Conservation (phyloP, 345 rosid genomes). For the Lenwebbia sp. region DNA sequence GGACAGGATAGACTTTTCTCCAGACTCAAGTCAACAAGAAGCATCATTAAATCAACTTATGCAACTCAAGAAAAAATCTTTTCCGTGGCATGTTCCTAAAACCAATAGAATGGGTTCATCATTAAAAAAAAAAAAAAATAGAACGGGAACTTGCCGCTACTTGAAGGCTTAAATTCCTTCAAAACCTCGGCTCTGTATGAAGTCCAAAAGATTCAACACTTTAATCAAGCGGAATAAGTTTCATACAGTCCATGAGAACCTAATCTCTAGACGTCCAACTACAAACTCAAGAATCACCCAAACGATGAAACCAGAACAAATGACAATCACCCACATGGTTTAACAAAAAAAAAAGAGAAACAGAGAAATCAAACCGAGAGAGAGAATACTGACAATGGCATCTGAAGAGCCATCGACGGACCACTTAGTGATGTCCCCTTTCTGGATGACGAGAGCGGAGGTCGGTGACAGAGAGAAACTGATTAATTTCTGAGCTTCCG, state of each 20-base stretch:
- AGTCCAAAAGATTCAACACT: neutral
- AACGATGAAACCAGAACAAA: neutral
- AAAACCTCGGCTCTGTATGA: neutral
- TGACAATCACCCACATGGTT: neutral
- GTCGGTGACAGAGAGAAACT: constrained; percentile 43
- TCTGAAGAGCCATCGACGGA: constrained; percentile 64
- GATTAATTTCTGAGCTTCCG: constrained; percentile 4
- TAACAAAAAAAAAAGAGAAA: neutral
- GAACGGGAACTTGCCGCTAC: neutral
- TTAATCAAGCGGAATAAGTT: neutral
- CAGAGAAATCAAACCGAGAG: neutral
- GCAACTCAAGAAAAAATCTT: neutral
- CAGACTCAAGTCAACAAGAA: neutral
- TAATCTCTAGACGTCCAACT: neutral
- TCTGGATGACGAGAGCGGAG: constrained; percentile 39
- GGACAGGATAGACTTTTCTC: neutral
- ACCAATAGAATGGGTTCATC: neutral
- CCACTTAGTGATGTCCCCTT: constrained; percentile 87
- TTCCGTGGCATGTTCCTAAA: neutral
- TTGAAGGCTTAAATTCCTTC: neutral
- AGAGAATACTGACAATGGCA: constrained; percentile 40
- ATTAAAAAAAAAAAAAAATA: neutral
- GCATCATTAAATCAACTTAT: neutral
- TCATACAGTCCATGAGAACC: neutral
- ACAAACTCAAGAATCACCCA: neutral